Evolutionary conservation across 345 rosid genomes (phyloP).

Genomic region (Eucalyptus coolabah): DNA sequence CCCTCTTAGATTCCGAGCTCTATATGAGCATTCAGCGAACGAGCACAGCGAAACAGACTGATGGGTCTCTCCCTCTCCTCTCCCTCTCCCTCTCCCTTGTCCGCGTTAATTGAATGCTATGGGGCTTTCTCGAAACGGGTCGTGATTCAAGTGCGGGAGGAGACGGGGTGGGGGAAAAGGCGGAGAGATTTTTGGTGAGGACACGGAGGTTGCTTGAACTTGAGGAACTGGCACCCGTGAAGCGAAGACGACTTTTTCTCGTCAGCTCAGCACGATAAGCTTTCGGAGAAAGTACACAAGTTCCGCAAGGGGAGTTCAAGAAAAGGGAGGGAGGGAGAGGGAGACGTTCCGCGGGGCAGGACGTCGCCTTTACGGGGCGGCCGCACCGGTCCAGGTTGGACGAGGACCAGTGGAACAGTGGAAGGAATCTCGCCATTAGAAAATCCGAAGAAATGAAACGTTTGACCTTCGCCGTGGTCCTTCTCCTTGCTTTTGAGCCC

Average conservation of each 20-base stretch:
- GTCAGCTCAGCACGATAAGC: neutral
- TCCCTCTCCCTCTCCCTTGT: neutral
- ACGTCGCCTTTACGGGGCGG: neutral
- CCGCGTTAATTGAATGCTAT: neutral
- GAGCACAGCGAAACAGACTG: neutral
- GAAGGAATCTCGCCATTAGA: neutral
- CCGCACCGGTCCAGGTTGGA: neutral
- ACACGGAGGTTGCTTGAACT: neutral
- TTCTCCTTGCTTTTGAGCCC: neutral
- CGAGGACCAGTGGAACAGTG: neutral
- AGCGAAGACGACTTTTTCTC: neutral
- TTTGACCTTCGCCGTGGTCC: neutral
- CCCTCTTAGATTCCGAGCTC: neutral
- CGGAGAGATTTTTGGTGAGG: neutral
- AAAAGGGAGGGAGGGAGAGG: neutral
- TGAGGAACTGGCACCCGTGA: slow-evolving; percentile 8
- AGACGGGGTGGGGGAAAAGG: neutral
- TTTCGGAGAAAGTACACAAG: neutral
- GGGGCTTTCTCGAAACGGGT: neutral
- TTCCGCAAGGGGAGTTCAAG: neutral
- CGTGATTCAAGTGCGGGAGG: neutral
- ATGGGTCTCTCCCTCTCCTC: neutral
- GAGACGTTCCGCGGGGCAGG: neutral
- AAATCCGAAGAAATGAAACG: neutral
- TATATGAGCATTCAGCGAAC: neutral